Evolutionary conservation across 2,329 filamentous ascomycete species (phyloP), one percentile per base, ranked within the genome.

Genomic region (Coniochaeta prunicola): DNA sequence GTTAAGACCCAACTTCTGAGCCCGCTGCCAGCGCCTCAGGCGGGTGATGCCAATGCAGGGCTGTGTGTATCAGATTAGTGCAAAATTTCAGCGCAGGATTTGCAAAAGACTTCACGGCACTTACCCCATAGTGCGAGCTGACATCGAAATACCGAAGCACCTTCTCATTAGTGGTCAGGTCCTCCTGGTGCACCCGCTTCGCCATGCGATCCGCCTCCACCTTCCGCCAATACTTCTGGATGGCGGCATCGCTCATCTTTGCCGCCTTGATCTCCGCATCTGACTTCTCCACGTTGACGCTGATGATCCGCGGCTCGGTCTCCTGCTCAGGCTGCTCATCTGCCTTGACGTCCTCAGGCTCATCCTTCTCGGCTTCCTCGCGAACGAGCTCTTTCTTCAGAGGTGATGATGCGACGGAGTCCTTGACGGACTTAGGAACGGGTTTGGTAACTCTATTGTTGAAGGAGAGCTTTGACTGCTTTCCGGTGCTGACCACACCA

Each of bases 91-190:
- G 31, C 31, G 31, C 6, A 6, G 12, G 6, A 33, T 6, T 33
- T 33, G n/a, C n/a, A 50, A 34, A 56, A 54, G 21, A 58, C 6
- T 50, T 57, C 28, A 34, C 54, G 15, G 58, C n/a, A 85, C 90
- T 77, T 84, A 96, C 92, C 59, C 94, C 94, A 71, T 90, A 99
- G 68, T 96, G 90, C 61, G 84, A 90, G 68, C 88, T 94, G 64
- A 96, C 88, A 71, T 99, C 94, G 74, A 94, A 99, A 71, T 96
- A 90, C 63, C 93, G 80, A 67, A 97, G 74, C 28, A 97, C 85
- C 78, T 93, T 96, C 79, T 97, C 92, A 59, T 88, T 80, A 53
- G 89, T 64, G 12, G 79, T 81, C 65, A 97, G 70, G 2, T 80
- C 87, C 66, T 87, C 74, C 74, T 96, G 91, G 68, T 97, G 94